Evolutionary conservation across 352 stramenopile genomes (phyloP), one percentile per base, ranked within the genome.

Genomic region (Pythium apleroticum): DNA sequence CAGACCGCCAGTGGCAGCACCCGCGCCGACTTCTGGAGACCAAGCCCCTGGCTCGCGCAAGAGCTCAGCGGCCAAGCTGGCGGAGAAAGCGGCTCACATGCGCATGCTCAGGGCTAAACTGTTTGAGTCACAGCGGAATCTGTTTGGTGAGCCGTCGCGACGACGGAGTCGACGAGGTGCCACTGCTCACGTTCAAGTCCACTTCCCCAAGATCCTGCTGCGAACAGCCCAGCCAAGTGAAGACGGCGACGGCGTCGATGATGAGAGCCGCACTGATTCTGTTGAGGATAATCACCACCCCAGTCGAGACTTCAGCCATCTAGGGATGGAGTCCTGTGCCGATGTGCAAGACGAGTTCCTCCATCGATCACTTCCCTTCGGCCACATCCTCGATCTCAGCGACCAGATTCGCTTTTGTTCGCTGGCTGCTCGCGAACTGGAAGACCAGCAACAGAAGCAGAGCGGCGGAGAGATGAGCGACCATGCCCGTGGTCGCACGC

Each of bases 331-430:
- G 7, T 75, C 72, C 0, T 89, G 77, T 49, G 68, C 69, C 0
- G 69, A 80, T 19, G 25, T 76, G 9, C 74, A 89, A 64, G 78
- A 86, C 30, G 56, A 68, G 19, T 84, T 83, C 43, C 69, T 90
- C 9, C 79, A 85, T 63, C 53, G 60, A 10, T 30, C 65, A 8
- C 66, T 89, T 15, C 78, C 82, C 0, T 79, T 77, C 58, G 68
- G 65, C 11, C 63, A 74, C 25, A 83, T 88, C 30, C 58, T 88
- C 5, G 24, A 25, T 0, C 72, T 88, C 14, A 67, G 68, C 1
- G 73, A 89, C 0, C 79, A 90, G 57, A 66, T 89, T 15, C 76
- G 58, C 9, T 89, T 73, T 46, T 77, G 69, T 20, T 77, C 73
- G 24, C 77, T 86, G 48, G 65, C 66, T 11, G 37, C 65, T 2